Percentiles rank a stretch among this genome's conserved stretches.
These are phyloP conservation scores for Tephrocybe sp. DNA, from an alignment of 768 basidiomycete genomes.

Conservation along the genomic window DNA sequence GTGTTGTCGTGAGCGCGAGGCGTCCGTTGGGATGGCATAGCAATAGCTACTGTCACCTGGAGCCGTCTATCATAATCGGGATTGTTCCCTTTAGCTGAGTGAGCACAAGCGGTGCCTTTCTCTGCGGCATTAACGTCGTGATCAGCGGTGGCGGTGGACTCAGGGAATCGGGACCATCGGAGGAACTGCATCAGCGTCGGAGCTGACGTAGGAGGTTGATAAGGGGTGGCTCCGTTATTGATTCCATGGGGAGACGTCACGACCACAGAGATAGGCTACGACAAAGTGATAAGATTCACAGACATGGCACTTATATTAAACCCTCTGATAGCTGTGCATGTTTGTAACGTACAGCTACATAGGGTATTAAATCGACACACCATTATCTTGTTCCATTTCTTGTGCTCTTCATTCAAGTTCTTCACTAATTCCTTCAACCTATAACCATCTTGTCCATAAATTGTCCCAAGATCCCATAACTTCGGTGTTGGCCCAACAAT, in stretches of 20 bases:
- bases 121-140: background rate
- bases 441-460: slow-evolving; percentile 5
- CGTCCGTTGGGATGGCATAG: slow-evolving; percentile 16
- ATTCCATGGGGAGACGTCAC: slow-evolving; percentile 1
- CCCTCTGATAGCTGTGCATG: background rate
- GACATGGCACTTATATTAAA: background rate
- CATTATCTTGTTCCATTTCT: slow-evolving; percentile 38
- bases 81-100: background rate
- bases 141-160: background rate
- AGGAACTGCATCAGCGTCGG: slow-evolving; percentile 1
- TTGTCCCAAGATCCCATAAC: slow-evolving; percentile 44
- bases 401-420: slow-evolving; percentile 4
- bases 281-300: slow-evolving; percentile 1
- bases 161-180: slow-evolving; percentile 2
- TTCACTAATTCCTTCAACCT: background rate
- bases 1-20: background rate
- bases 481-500: slow-evolving; percentile 31
- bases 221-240: background rate
- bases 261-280: slow-evolving; percentile 17
- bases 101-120: background rate
- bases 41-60: slow-evolving; percentile 15
- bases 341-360: background rate
- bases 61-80: slow-evolving; percentile 1
- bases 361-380: slow-evolving; percentile 21
- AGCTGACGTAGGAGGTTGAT: background rate